Base-by-base conservation (phyloP, 352 stramenopile species). In the Pythium aphanidermatum region DNA sequence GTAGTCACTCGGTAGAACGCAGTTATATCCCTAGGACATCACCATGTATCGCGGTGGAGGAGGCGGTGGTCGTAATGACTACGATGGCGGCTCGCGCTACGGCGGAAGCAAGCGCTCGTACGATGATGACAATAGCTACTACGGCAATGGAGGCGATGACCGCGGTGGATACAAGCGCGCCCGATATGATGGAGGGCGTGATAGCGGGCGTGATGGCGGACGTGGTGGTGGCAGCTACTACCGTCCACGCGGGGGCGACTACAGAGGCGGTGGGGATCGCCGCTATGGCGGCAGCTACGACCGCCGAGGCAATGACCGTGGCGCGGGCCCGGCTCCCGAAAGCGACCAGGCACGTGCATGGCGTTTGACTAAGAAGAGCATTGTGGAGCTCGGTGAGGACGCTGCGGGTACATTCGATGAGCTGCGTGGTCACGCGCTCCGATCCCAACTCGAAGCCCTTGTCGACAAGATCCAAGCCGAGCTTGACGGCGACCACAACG, bases 281-380 rank as follows among this genome's bases (percentile, higher is more conserved):
- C 30, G 27, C 13, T 50, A 61, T 14, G 55, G 59, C 41, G 64
- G 61, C 46, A 51, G 46, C 32, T 58, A 62, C 46, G 48, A 59
- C 28, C 62, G 60, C 9, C 59, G 64, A 20, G 58, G 35, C 6
- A 19, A 28, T 8, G 31, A 34, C 33, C 28, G 46, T 25, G 29
- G 26, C 36, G 30, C 48, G 30, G 59, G 51, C 17, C 36, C 46
- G 7, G 34, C 49, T 4, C 39, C 47, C 4, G 78, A 91, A 53
- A 88, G 72, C 54, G 75, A 91, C 36, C 59, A 70, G 30, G 75
- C 73, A 29, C 73, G 78, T 11, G 58, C 70, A 20, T 91, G 78
- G 78, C 75, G 78, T 6, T 48, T 91, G 35, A 63, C 72, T 24
- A 87, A 88, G 51, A 88, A 92, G 53, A 68, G 61, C 19, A 54